Evolutionary conservation across 2,329 filamentous ascomycete species (phyloP), one percentile per base, ranked within the genome.

Genomic region (Leptographium galeiforme): DNA sequence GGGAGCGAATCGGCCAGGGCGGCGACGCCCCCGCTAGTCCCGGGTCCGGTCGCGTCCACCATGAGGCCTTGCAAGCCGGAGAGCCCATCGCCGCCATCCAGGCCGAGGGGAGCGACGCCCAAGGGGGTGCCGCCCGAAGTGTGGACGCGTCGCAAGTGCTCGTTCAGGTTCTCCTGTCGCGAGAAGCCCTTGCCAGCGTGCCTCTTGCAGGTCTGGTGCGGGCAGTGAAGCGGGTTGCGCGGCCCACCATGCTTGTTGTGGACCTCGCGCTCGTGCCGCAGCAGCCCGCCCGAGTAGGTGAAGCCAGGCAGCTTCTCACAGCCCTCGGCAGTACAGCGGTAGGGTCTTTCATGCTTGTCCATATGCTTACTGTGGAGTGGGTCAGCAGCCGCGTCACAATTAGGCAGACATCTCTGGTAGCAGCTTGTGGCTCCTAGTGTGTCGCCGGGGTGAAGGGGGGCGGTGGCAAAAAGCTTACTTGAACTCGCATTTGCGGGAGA

Each of bases 271-370:
- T 95, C 86, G 69, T 97, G 91, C 47, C 91, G 79, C 18, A 95
- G 71, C 0, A 97, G 79, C 4, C 91, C 91, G 16, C 91, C 91
- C 0, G 87, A 91, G 66, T 97, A 97, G 1, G 91, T 97, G 67
- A 97, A 97, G 1, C 91, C 91, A 51, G 87, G 87, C 0, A 95
- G 78, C 63, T 95, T 95, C 63, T 91, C 88, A 68, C 91, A 96
- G 40, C 85, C 86, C n/a, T 80, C 76, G 45, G 85, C 82, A 25
- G 73, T 76, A 67, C 91, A 97, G 62, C 89, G 87, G 65, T 96
- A 97, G 1, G 91, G 91, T 13, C 91, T 79, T 61, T 95, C 89
- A 66, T 97, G 91, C 67, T 95, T 95, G 70, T 97, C 91, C 90
- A 96, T 96, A 66, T 97, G 91, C 71, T 97, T 96, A 65, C 89